Evolutionary conservation across 306 rosid genomes (phyloP), one percentile per base, ranked within the genome.

Genomic region (Morella rubra): DNA sequence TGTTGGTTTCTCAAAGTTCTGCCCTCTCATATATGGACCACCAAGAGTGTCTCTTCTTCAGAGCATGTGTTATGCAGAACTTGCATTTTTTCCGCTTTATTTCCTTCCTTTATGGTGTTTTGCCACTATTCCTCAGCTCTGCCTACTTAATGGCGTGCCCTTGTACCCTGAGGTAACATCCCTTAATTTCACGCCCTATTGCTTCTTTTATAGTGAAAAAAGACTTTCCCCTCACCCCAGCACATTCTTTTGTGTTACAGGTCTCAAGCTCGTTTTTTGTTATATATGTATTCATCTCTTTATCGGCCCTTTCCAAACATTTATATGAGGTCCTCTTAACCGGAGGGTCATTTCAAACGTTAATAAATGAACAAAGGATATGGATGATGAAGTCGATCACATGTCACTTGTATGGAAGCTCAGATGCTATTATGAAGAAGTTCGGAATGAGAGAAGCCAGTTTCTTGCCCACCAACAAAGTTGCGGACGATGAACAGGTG

Each of bases 111-210:
- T 82, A n/a, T 90, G 88, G 87, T 84, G 91, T 82, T 81, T 89
- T 50, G 90, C 88, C 46, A 81, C 75, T 16, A 82, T 93, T 72
- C 93, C 98, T 62, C 90, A 88, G 72, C 80, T 90, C 8, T 85
- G 92, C 75, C 86, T 93, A 5, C 76, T 88, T 18, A 67, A 81
- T 77, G 91, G 88, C 46, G 82, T 88, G 47, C 72, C 92, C 72
- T 37, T 88, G 73, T 91, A 89, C 81, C 96, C 95, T 0, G 64
- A 91, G 98, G 96, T 93, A 87, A 79, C 44, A 50, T 61, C 40
- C 16, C 11, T 1, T 18, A 32, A 32, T 32, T 32, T 32, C 37
- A 32, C 0, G 3, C 3, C 37, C 37, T 32, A 0, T 32, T 32
- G 37, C 2, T 32, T 32, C 37, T 32, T 32, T 32, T 32, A 32